Evolutionary conservation across 805 yeast species (phyloP), one percentile per base, ranked within the genome.

Genomic region (Metschnikowia lunata): DNA sequence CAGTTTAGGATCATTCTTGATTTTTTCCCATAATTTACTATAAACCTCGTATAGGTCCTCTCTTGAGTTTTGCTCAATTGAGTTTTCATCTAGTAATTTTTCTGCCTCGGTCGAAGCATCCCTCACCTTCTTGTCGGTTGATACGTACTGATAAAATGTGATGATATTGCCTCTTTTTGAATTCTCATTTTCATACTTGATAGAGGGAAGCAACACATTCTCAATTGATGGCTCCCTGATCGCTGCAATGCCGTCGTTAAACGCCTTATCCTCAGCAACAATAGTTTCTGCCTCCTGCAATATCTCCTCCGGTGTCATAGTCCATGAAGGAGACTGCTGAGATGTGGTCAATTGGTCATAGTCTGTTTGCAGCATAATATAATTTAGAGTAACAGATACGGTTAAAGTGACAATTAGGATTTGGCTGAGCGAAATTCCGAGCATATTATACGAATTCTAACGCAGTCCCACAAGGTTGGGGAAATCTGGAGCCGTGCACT

Each of bases 131-230:
- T 81, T 78, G 50, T 75, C 72, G 15, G 79, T 56, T 3, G 90
- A 82, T 9, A 88, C 90, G 52, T 83, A 82, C 61, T 82, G 88
- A 56, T 80, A 82, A 58, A 88, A 87, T 14, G 82, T 69, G 53
- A 85, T 62, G 52, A 75, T 82, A 53, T 74, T 75, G 26, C 68
- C 67, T 7, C 72, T 40, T 6, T 73, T 72, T 8, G 69, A 62
- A 35, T 72, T 68, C 26, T 63, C 64, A 57, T 85, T 81, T 49
- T 79, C 80, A 42, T 72, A 62, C 31, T 69, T 61, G 23, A 81
- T 77, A 46, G 66, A 71, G 12, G 84, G 82, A 41, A 66, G 61
- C 44, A 86, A 71, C 10, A 80, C 77, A 42, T 67, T 72, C 2
- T 79, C 85, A 46, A 84, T 64, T 2, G 82, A 68, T 6, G 88